These are phyloP conservation scores for Aspergillus tamarii DNA, from an alignment of 2,329 filamentous ascomycete genomes.

Conservation along the genomic window DNA sequence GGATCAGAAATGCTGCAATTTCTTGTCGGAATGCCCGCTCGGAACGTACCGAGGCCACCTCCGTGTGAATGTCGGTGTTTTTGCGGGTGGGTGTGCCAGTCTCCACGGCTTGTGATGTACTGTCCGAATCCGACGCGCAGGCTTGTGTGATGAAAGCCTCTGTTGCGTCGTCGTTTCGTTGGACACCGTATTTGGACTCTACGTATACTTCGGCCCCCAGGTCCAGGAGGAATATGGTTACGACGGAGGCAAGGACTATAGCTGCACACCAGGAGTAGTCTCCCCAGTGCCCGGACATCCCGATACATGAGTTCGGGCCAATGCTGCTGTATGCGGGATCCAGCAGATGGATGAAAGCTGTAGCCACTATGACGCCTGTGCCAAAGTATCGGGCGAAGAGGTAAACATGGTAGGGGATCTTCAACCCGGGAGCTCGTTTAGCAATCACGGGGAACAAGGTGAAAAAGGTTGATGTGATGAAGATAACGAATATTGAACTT, in stretches of 20 bases:
- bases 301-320: conserved; percentile 54
- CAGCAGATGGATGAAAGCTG: conserved; percentile 53
- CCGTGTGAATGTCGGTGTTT: neutral
- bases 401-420: conserved; percentile 48
- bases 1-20: conserved; percentile 47
- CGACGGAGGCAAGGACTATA: conserved; percentile 52
- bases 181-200: conserved; percentile 51
- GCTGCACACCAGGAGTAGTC: conserved; percentile 58
- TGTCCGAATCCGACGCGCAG: neutral
- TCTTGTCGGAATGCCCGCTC: conserved; percentile 41
- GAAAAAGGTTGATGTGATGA: conserved; percentile 44
- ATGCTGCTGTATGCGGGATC: conserved; percentile 51
- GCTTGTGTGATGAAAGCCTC: conserved; percentile 20
- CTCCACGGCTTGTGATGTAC: neutral
- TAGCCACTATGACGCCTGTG: conserved; percentile 52
- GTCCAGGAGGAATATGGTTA: conserved; percentile 57
- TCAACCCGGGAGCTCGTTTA: conserved; percentile 39
- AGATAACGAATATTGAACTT: conserved; percentile 50
- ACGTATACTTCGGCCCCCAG: conserved; percentile 56
- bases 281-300: conserved; percentile 57
- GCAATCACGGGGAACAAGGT: conserved; percentile 55
- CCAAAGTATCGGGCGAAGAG: conserved; percentile 54
- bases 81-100: neutral
- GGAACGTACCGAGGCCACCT: conserved; percentile 11
- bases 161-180: conserved; percentile 24